Evolutionary conservation across 176 grass and related monocot species (phyloP).

Genomic region (Tillandsia fasciculata): DNA sequence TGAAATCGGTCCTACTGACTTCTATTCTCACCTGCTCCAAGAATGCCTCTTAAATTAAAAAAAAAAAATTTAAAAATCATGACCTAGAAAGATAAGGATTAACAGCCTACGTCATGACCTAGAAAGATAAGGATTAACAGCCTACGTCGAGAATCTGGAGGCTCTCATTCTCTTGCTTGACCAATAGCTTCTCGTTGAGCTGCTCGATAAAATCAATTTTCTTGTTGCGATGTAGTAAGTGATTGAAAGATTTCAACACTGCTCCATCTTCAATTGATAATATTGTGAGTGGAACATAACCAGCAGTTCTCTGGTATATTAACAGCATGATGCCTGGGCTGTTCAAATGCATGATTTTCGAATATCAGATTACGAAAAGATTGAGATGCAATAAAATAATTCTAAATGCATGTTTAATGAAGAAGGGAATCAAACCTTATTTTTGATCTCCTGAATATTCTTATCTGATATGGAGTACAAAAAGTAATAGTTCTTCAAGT

Average conservation of each 20-base stretch:
- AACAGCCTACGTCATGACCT: slow-evolving; percentile 32
- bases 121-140: slow-evolving; percentile 2
- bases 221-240: slow-evolving; percentile 46
- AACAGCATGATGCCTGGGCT: slow-evolving; percentile 77
- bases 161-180: slow-evolving; percentile 73
- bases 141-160: slow-evolving; percentile 64
- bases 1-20: slow-evolving; percentile 57
- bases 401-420: slow-evolving; percentile 6
- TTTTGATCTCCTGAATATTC: slow-evolving; percentile 66
- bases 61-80: neutral
- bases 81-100: slow-evolving; percentile 3
- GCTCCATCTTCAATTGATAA: slow-evolving; percentile 66
- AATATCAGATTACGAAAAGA: slow-evolving; percentile 12
- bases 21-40: slow-evolving; percentile 55
- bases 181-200: slow-evolving; percentile 63
- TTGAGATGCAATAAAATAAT: neutral
- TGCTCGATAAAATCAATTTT: slow-evolving; percentile 75
- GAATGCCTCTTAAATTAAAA: slow-evolving; percentile 4
- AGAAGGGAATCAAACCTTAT: slow-evolving; percentile 47
- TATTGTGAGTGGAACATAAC: slow-evolving; percentile 43
- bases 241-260: slow-evolving; percentile 52
- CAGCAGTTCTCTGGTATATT: slow-evolving; percentile 36
- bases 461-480: slow-evolving; percentile 61
- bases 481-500: slow-evolving; percentile 70
- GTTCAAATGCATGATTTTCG: neutral